Evolutionary conservation across 2,329 filamentous ascomycete species (phyloP), one percentile per base, ranked within the genome.

Genomic region (Cadophora malorum): DNA sequence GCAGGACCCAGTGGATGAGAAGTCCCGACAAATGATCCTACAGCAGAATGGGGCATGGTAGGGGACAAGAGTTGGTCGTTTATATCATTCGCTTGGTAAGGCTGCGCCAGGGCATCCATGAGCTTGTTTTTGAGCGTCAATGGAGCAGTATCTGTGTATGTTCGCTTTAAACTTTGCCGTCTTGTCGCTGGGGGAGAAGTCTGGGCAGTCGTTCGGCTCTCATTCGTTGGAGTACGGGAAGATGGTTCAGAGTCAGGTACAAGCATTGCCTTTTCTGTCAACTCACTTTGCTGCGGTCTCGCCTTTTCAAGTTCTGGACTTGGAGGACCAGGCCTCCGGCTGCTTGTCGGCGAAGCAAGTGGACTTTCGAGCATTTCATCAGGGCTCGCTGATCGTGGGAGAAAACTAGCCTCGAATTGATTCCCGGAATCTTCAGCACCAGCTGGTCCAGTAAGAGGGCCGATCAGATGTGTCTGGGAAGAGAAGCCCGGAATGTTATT

Each of bases 361-460:
- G 74, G 70, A 67, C 75, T 76, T 35, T 77, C 74, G 52, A 73
- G 67, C 3, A 81, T 77, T 38, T 88, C 85, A 52, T 86, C 86
- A 3, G 86, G 83, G 69, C 83, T 87, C 45, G 81, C 79, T 5
- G 82, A 81, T 65, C 83, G 81, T 33, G 83, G 85, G 49, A 87
- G 81, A 77, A 97, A 97, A 70, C 90, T 90, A 76, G 86, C 90
- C 31, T 98, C 95, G 76, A 98, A 97, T 1, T 96, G 81, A 76
- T 97, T 97, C 63, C 89, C 88, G 49, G 87, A 59, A 60, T 78
- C 87, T 61, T 91, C 88, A 70, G 91, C 77, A 65, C 90, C 84
- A 31, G 94, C 88, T 28, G 95, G 94, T 6, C 94, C 94, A 1
- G 91, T 97, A 62, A 97, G 79, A 45, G 95, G 92, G 3, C 90